Evolutionary conservation across 306 rosid genomes (phyloP), one percentile per base, ranked within the genome.

Genomic region (Abrus pulchellus): DNA sequence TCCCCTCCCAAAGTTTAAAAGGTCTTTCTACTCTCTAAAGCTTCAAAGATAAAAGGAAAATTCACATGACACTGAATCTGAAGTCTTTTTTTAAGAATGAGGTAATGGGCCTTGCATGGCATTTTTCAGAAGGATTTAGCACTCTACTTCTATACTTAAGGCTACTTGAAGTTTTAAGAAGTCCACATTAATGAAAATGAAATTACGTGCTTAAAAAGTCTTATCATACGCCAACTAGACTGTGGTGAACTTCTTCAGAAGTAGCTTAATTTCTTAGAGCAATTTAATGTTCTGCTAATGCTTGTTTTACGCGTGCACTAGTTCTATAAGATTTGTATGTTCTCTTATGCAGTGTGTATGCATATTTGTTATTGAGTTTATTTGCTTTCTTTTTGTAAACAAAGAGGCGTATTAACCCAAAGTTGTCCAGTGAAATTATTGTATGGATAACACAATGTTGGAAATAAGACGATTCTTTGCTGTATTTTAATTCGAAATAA

Each of bases 51-150:
- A 6, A 48, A 74, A 68, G 56, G 5, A 47, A 77, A 77, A 71
- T 45, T 63, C 60, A 59, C 53, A 33, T 40, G 44, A 9, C 45
- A 41, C 50, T 12, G 44, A 29, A 5, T 54, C 62, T 12, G 6
- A 62, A 69, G 62, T 65, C 6, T 27, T 30, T 54, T 45, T 62
- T 57, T 12, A 11, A 29, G 48, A n/a, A 54, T 72, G 74, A 72
- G 64, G 66, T 9, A 71, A 32, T 63, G 79, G 11, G 47, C 41
- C 44, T 76, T 6, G 47, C 72, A 72, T 65, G 57, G 5, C 13
- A 60, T 41, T 40, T 32, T 11, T 56, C 40, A 8, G 71, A 64
- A 43, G 54, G 70, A 13, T 78, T 20, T 44, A 38, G 20, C 52
- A 72, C 12, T 68, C 43, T 72, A 27, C 32, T 61, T 38, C 55